Evolutionary conservation across 2,329 filamentous ascomycete genomes (phyloP), one percentile per base, ranked within the genome.

Genomic region (Fusarium keratoplasticum): DNA sequence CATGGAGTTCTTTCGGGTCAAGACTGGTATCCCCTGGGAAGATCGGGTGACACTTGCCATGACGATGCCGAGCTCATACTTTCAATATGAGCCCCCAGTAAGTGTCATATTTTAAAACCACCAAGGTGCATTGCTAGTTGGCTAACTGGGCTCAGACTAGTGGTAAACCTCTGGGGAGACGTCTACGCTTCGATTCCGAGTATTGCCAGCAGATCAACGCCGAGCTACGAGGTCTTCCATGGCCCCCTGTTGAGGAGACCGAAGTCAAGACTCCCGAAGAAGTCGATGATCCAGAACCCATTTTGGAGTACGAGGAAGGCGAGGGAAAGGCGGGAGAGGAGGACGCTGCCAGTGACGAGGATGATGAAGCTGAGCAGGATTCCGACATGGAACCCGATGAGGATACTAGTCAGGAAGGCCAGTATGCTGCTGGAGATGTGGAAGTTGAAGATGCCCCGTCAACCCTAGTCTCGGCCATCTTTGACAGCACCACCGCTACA

Each of bases 1-100:
- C 78, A 84, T 84, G 67, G 73, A 80, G 0, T 90, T 91, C 73
- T 94, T 94, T 78, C 80, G 79, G 13, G 82, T 83, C 9, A 89
- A 90, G 79, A 90, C 90, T 0, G 88, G 89, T 0, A 82, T 90
- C 11, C 78, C 83, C 2, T 94, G 92, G 92, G 84, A 88, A n/a
- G 82, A 90, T 50, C 84, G 90, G 16, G 79, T 89, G 1, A 63
- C 81, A 6, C 78, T 78, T 57, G 77, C 81, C 35, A 79, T 79
- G 6, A 82, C 80, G 2, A 82, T 70, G 61, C 78, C 80, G 5
- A 64, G 66, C 11, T 76, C 72, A 0, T 77, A 74, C 25, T 89
- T 88, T 68, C 82, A 83, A 54, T 89, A 89, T 64, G 52, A 77
- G n/a, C 84, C 85, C 10, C 87, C 87, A 44, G 87, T 88, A 78